phyloP scores from a whole-genome alignment of 306 rosid genomes.

The Cicer arietinum region DNA sequence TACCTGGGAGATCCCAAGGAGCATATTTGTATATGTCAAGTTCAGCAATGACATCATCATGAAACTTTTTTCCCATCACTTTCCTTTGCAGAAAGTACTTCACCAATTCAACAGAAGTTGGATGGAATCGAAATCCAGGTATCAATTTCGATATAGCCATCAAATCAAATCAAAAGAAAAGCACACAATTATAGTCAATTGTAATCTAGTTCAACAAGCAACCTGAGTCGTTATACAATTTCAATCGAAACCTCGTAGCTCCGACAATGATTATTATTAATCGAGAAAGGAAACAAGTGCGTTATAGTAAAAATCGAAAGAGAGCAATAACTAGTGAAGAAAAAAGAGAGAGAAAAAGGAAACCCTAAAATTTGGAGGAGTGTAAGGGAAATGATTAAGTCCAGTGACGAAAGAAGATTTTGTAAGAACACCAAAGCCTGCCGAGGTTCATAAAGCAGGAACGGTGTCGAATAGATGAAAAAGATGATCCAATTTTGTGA shows the following conservation, averaged over 20 bases:
- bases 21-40: conserved; percentile 64
- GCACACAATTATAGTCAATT: not conserved
- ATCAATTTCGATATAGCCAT: conserved; percentile 39
- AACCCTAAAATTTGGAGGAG: conserved; percentile 1
- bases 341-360: not conserved
- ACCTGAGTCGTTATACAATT: not conserved
- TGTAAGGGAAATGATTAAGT: conserved; percentile 30
- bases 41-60: conserved; percentile 54
- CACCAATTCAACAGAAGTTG: conserved; percentile 68
- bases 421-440: conserved; percentile 46
- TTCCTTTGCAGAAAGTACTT: conserved; percentile 66
- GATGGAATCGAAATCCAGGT: conserved; percentile 82
- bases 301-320: not conserved
- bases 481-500: conserved; percentile 10
- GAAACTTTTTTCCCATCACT: conserved; percentile 50
- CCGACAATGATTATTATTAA: not conserved
- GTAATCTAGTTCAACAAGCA: not conserved
- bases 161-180: conserved; percentile 15
- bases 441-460: conserved; percentile 46
- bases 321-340: too few relatives aligned
- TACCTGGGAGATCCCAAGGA: conserved; percentile 92
- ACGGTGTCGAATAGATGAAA: conserved; percentile 39
- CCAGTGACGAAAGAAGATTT: conserved; percentile 51
- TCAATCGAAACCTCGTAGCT: not conserved
- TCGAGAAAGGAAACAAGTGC: not conserved